phyloP scores from a whole-genome alignment of 2,329 filamentous ascomycete species.

The Aciculosporium take region DNA sequence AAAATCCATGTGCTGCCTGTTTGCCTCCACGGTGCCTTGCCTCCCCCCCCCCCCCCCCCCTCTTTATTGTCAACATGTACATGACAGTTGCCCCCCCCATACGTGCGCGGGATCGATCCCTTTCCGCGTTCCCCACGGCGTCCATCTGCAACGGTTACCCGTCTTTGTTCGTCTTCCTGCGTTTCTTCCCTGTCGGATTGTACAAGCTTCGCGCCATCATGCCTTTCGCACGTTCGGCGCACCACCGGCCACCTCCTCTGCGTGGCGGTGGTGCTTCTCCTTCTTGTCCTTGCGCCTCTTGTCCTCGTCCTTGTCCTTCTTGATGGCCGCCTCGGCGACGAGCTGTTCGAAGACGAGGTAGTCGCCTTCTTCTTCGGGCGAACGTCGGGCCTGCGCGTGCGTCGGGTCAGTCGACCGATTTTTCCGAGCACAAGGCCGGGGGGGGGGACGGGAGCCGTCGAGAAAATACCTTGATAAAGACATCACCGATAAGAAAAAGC shows the following conservation, averaged over 20 bases:
- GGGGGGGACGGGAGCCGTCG: neutral
- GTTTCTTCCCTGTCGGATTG: too few species aligned
- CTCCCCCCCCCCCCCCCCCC: too few species aligned
- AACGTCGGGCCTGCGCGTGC: conserved; percentile 76
- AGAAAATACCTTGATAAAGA: conserved; percentile 76
- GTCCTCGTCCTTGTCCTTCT: conserved; percentile 80
- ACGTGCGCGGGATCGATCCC: too few species aligned
- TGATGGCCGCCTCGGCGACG: conserved; percentile 88
- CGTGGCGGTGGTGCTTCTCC: conserved; percentile 23
- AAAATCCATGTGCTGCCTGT: too few species aligned
- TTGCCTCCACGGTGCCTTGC: too few species aligned
- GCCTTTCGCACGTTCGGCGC: conserved; percentile 14
- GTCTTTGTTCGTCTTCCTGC: too few species aligned
- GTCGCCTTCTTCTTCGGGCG: conserved; percentile 92
- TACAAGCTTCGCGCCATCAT: too few species aligned
- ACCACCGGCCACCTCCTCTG: conserved; percentile 14
- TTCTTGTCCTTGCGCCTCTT: conserved; percentile 44
- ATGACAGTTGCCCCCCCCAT: too few species aligned
- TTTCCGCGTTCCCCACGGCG: too few species aligned
- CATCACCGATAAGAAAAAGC: conserved; percentile 73
- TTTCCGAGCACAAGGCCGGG: neutral
- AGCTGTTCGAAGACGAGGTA: conserved; percentile 98
- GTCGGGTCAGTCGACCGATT: too few species aligned
- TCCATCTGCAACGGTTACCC: too few species aligned
- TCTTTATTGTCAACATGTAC: too few species aligned